A percentile compares a stretch with the other conserved stretches of the same genome.
Evolutionary conservation across 1,284 basidiomycete species (phyloP).

Genomic region (Trametes pubescens): DNA sequence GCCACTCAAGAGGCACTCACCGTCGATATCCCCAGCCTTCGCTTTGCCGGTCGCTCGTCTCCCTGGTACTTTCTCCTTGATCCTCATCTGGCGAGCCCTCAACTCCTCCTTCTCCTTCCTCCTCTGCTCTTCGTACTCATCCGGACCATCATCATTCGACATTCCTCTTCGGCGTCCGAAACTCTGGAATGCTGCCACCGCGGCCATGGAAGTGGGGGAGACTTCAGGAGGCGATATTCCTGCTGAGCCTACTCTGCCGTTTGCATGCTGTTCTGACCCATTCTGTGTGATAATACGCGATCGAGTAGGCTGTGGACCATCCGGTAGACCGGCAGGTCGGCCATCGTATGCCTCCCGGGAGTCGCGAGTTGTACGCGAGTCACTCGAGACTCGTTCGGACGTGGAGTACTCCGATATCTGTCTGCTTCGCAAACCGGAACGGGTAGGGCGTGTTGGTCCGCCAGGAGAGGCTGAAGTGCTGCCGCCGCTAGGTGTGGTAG

Average conservation of each 20-base stretch:
- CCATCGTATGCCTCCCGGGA: constrained; percentile 41
- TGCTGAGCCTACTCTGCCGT: constrained; percentile 22
- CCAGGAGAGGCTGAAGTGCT: constrained; percentile 37
- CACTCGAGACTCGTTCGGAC: constrained; percentile 41
- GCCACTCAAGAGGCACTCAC: constrained; percentile 49
- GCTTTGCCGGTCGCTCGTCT: constrained; percentile 60
- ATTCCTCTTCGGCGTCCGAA: constrained; percentile 64
- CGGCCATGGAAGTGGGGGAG: constrained; percentile 58
- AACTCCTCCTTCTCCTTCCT: constrained; percentile 67
- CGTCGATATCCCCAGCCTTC: constrained; percentile 78
- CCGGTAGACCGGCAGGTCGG: constrained; percentile 33
- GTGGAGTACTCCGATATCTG: constrained; percentile 43
- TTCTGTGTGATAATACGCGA: constrained; percentile 35
- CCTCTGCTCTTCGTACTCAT: constrained; percentile 58
- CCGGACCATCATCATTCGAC: constrained; percentile 53
- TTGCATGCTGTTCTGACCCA: constrained; percentile 27
- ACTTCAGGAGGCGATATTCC: constrained; percentile 36
- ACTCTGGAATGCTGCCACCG: constrained; percentile 72
- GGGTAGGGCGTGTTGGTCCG: constrained; percentile 45
- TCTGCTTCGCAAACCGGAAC: constrained; percentile 45
- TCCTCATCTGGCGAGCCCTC: constrained; percentile 65
- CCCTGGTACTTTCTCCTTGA: constrained; percentile 71
- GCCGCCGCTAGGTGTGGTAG: constrained; percentile 44
- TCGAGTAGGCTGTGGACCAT: constrained; percentile 29
- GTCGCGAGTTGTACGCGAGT: constrained; percentile 37